phyloP scores from a whole-genome alignment of 2,329 filamentous ascomycete species.

The Fusarium caatingaense region DNA sequence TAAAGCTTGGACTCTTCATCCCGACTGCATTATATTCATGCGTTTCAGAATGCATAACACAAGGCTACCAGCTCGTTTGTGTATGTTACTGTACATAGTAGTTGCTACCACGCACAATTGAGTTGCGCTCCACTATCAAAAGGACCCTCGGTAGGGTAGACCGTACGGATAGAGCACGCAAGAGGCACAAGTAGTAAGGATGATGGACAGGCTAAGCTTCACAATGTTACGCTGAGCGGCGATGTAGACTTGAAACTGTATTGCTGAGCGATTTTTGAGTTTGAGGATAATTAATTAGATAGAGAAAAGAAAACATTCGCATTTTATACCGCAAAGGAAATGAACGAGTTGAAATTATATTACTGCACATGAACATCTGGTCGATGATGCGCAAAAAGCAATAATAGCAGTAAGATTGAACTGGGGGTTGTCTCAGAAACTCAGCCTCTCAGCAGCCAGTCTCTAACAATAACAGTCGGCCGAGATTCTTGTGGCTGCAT shows the following conservation, averaged over 20 bases:
- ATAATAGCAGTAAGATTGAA: constrained; percentile 6
- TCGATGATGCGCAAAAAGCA: constrained; percentile 3
- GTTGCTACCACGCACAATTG: not conserved
- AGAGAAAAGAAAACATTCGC: constrained; percentile 3
- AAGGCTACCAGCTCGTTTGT: constrained; percentile 1
- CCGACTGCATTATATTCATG: constrained; percentile 15
- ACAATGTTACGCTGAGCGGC: constrained; percentile 36
- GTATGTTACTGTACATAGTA: not conserved
- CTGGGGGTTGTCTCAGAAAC: constrained; percentile 29
- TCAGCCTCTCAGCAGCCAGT: constrained; percentile 22
- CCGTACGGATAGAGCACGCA: constrained; percentile 17
- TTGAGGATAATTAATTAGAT: constrained; percentile 1
- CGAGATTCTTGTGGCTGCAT: constrained; percentile 27
- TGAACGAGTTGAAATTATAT: not conserved
- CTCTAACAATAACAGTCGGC: constrained; percentile 9
- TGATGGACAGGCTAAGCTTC: constrained; percentile 13
- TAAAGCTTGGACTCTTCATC: not conserved
- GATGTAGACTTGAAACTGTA: constrained; percentile 28
- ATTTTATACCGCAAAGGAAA: not conserved
- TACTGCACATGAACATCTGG: not conserved
- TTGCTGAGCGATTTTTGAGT: constrained; percentile 6
- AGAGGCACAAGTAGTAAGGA: constrained; percentile 24
- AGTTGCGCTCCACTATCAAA: not conserved
- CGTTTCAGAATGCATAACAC: constrained; percentile 11
- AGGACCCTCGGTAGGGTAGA: constrained; percentile 14